Conservation (phyloP, 106 monocot genomes). For the Chionographis japonica region DNA sequence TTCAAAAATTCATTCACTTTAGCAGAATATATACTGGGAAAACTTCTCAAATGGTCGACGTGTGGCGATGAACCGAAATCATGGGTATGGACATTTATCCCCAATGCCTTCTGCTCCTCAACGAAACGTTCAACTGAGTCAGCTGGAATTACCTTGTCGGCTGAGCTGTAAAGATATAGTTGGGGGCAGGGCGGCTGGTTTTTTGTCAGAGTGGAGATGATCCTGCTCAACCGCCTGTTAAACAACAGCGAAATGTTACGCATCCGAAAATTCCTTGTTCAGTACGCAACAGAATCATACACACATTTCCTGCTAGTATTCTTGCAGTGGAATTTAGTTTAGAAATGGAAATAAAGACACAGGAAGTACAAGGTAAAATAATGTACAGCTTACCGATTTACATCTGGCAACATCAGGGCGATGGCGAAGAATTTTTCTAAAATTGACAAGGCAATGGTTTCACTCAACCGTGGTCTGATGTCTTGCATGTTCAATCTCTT, state of each 20-base stretch:
- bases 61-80: conserved; percentile 83
- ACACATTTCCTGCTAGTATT: neutral
- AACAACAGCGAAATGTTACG: neutral
- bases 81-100: conserved; percentile 47
- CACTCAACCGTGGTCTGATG: conserved; percentile 21
- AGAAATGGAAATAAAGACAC: neutral
- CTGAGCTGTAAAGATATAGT: conserved; percentile 85
- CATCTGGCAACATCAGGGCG: conserved; percentile 56
- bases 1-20: conserved; percentile 68
- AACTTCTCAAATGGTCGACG: conserved; percentile 91
- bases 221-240: conserved; percentile 62
- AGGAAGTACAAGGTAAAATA: neutral
- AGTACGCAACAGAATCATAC: neutral
- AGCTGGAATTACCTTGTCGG: conserved; percentile 76
- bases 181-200: conserved; percentile 82
- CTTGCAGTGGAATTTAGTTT: too few species aligned
- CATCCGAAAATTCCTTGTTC: too few species aligned
- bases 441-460: conserved; percentile 48
- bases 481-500: conserved; percentile 13
- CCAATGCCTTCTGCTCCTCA: conserved; percentile 44
- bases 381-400: conserved; percentile 50
- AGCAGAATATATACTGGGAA: conserved; percentile 56
- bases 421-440: conserved; percentile 62
- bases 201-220: conserved; percentile 48
- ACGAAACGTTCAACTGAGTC: conserved; percentile 63